phyloP scores from a whole-genome alignment of 2,329 filamentous ascomycete species.

The Penicillium olsonii region DNA sequence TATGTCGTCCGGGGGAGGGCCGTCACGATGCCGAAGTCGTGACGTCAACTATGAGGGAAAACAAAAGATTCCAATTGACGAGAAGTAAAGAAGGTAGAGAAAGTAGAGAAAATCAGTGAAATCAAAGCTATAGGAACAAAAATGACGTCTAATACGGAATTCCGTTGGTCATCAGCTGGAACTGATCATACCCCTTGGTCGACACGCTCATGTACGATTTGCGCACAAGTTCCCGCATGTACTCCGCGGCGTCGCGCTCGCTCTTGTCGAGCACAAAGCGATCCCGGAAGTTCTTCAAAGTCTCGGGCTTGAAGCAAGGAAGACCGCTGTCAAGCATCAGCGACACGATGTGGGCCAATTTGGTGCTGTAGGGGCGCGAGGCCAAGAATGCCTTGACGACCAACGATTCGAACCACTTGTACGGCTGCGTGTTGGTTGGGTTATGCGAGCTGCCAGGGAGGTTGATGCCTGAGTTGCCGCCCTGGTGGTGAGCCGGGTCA shows the following conservation, averaged over 20 bases:
- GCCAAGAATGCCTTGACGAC: slow-evolving; percentile 95
- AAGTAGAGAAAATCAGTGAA: too few relatives aligned
- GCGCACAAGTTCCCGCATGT: slow-evolving; percentile 84
- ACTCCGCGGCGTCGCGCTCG: slow-evolving; percentile 91
- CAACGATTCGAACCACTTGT: slow-evolving; percentile 94
- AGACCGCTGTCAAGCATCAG: slow-evolving; percentile 96
- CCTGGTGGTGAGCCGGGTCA: slow-evolving; percentile 28
- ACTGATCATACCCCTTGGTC: slow-evolving; percentile 95
- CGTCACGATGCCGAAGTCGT: slow-evolving; percentile 11
- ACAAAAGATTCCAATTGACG: too few relatives aligned
- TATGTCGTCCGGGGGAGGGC: neutral
- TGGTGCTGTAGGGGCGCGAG: slow-evolving; percentile 79
- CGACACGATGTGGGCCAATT: slow-evolving; percentile 84
- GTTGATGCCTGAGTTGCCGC: slow-evolving; percentile 28
- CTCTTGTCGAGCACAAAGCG: slow-evolving; percentile 89
- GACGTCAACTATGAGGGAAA: slow-evolving; percentile 17
- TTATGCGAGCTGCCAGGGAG: slow-evolving; percentile 38
- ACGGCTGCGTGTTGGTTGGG: slow-evolving; percentile 75
- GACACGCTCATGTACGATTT: slow-evolving; percentile 89
- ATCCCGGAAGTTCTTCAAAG: slow-evolving; percentile 86
- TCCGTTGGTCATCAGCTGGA: slow-evolving; percentile 94
- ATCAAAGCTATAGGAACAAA: too few relatives aligned
- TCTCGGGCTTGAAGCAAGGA: slow-evolving; percentile 97
- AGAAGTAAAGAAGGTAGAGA: neutral
- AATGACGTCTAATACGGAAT: slow-evolving; percentile 75